Evolutionary conservation across 179 eudicot genomes (phyloP).

Genomic region (Monotropa hypopitys): DNA sequence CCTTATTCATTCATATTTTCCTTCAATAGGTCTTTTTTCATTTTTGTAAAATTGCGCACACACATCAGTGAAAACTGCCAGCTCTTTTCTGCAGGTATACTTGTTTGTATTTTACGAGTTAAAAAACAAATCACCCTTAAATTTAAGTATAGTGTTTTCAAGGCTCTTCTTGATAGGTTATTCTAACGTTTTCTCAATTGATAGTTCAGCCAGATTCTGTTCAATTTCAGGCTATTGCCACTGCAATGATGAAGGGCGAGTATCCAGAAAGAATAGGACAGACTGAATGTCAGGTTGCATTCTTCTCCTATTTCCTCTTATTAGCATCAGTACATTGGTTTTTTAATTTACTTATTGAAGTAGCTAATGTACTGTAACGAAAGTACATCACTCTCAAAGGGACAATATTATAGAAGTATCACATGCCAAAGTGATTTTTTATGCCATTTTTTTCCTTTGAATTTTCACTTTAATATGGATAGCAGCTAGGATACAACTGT

Average conservation of each 20-base stretch:
- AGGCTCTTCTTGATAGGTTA: background rate
- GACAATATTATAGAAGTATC: background rate
- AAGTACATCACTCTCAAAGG: background rate
- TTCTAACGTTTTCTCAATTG: background rate
- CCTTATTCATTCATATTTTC: background rate
- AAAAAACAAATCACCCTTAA: background rate
- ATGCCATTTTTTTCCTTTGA: too few species aligned
- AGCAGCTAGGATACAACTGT: background rate
- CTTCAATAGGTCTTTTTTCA: background rate
- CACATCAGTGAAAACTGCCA: background rate
- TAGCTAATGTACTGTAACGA: background rate
- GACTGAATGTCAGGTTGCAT: constrained; percentile 86
- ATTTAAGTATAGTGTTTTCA: background rate
- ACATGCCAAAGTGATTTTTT: background rate
- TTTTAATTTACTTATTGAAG: background rate
- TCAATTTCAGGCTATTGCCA: constrained; percentile 59
- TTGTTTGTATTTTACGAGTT: background rate
- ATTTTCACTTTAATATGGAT: background rate
- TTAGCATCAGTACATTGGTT: background rate
- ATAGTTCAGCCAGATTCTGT: constrained; percentile 17
- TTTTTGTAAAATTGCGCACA: background rate
- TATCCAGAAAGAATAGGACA: constrained; percentile 91
- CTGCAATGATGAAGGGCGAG: constrained; percentile 89
- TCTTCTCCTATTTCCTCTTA: background rate
- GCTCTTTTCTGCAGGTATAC: background rate